Percentiles rank a stretch among this genome's conserved stretches.
Conservation (phyloP, 768 basidiomycete species). For the Termitomyces heimii region DNA sequence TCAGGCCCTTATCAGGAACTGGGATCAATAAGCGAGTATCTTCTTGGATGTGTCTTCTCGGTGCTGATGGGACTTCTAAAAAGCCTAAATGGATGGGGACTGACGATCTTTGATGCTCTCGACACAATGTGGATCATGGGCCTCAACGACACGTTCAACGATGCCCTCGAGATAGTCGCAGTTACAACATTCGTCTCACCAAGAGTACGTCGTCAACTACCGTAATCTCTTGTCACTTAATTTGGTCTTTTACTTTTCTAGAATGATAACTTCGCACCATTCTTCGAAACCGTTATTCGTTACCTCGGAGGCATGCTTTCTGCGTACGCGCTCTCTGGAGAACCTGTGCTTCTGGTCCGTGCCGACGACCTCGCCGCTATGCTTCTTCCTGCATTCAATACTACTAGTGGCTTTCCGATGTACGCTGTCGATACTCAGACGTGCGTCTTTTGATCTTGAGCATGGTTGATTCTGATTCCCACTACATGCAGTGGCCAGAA, state of each 20-base stretch:
- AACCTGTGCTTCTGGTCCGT: constrained; percentile 53
- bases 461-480: not conserved
- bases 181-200: constrained; percentile 39
- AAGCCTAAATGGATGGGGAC: constrained; percentile 73
- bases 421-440: constrained; percentile 60
- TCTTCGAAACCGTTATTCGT: constrained; percentile 80
- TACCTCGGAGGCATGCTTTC: constrained; percentile 81
- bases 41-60: not conserved
- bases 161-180: constrained; percentile 48
- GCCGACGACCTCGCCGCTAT: constrained; percentile 70
- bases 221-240: not conserved
- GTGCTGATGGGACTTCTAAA: not conserved
- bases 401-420: constrained; percentile 62
- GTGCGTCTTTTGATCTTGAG: constrained; percentile 24
- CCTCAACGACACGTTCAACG: constrained; percentile 54
- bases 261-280: constrained; percentile 34
- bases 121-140: constrained; percentile 84
- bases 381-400: constrained; percentile 68
- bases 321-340: constrained; percentile 68
- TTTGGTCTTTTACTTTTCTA: not conserved
- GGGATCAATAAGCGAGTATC: constrained; percentile 47
- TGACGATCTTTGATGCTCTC: constrained; percentile 71
- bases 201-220: constrained; percentile 18
- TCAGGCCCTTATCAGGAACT: constrained; percentile 44
- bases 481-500: constrained; percentile 27